These are phyloP conservation scores for Chlamydomonas sphaeroides DNA, from an alignment of 139 green algal genomes.

Conservation along the genomic window DNA sequence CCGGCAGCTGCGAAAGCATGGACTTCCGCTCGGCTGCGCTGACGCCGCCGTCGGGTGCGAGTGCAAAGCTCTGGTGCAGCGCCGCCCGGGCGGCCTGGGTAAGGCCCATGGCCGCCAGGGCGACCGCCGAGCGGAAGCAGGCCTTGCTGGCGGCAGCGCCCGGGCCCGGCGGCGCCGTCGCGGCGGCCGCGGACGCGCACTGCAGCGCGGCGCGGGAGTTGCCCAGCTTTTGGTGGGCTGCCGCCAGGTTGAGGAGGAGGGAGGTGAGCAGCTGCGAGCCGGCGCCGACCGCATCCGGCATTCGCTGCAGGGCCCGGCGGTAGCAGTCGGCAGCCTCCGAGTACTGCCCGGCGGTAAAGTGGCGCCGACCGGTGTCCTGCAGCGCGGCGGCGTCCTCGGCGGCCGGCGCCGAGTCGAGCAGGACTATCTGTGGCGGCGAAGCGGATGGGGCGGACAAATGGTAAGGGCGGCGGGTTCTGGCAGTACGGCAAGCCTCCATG, in stretches of 20 bases:
- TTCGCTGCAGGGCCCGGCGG: slow-evolving; percentile 4
- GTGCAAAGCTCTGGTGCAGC: not conserved
- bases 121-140: not conserved
- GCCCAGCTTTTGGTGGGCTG: not conserved
- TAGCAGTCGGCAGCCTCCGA: not conserved
- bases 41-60: not conserved
- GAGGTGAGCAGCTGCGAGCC: not conserved
- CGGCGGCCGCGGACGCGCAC: not conserved
- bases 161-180: not conserved
- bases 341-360: not conserved
- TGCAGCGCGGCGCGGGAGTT: not conserved
- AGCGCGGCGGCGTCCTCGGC: not conserved
- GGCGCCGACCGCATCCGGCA: not conserved
- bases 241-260: slow-evolving; percentile 4
- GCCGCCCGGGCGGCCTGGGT: not conserved
- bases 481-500: not conserved
- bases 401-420: not conserved
- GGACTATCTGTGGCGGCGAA: not conserved
- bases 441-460: not conserved
- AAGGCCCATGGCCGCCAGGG: not conserved
- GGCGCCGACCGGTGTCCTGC: not conserved
- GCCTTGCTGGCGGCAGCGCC: slow-evolving; percentile 7
- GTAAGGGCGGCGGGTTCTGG: not conserved
- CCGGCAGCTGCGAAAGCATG: slow-evolving; percentile 3
- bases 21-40: not conserved